Base-by-base conservation (phyloP, 2,329 filamentous ascomycete species). In the Scleromitrula shiraiana region DNA sequence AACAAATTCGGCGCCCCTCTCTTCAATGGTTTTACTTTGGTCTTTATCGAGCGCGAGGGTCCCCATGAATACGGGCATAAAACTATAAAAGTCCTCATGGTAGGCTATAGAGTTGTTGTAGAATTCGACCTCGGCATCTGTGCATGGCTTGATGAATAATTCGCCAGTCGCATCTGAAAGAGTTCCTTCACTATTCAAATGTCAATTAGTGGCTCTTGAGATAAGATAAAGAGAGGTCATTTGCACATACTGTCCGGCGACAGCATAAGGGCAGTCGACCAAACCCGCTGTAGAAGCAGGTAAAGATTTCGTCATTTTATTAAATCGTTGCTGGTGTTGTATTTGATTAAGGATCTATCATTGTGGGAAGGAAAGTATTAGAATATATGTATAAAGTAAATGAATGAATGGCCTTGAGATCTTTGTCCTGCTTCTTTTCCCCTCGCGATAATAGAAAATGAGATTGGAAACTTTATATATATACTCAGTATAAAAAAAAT, bases 111-210 rank as follows among this genome's bases (percentile, higher is more conserved):
- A 63, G 22, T 71, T 82, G 64, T 95, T 80, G 73, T 98, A 98
- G 67, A 98, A 98, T 37, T 81, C 76, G 59, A 97, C 80, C 69
- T 98, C 93, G 54, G 82, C 75, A 53, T 80, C 70, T 0, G 87
- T 95, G 67, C 91, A 97, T 15, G 93, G 93, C 68, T 98, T 98
- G 64, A 96, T 88, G 64, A 98, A 86, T 27, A 97, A 74, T 54
- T 85, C 80, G 64, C 93, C 93, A 45, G 87, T 81, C 47, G 77
- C 74, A 62, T 95, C 88, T 63, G 84, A 89, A 59, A 95, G 78
- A 39, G 95, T 91, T 55, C 93, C 93, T 57, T 94, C 90, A 69
- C 90, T 96, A 63, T 4, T 41, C 38, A 37, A 19, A n/a, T n/a
- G n/a, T n/a, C n/a, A n/a, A n/a, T n/a, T n/a, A n/a, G n/a, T n/a